A percentile compares a stretch with the other conserved stretches of the same genome.
These are phyloP conservation scores for Meyerozyma carpophila DNA, from an alignment of 1,139 yeast species.

Conservation along the genomic window DNA sequence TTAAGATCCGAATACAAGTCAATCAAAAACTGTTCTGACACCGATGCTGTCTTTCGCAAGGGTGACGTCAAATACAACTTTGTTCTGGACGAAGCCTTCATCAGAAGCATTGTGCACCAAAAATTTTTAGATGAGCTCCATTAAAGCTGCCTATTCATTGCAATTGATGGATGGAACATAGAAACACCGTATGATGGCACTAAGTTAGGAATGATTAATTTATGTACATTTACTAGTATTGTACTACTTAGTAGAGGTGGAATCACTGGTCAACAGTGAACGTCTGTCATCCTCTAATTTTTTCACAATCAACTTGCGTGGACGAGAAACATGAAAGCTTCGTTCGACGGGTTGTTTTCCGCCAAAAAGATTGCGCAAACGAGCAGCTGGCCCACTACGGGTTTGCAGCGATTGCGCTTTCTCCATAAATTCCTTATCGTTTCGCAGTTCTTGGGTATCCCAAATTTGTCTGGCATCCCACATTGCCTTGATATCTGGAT, in stretches of 20 bases:
- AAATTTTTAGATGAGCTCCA: constrained; percentile 24
- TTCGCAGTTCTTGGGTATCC: constrained; percentile 2
- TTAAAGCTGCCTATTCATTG: not conserved
- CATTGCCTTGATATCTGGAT: constrained; percentile 45
- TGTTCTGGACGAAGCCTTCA: constrained; percentile 53
- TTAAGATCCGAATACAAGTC: constrained; percentile 50
- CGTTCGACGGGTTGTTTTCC: constrained; percentile 5
- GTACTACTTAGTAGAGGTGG: constrained; percentile 2
- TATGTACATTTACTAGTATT: too few species aligned
- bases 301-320: constrained; percentile 32
- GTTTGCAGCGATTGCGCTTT: not conserved
- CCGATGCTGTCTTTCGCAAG: constrained; percentile 24
- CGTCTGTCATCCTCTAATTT: constrained; percentile 8
- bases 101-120: constrained; percentile 53
- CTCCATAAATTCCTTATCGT: not conserved
- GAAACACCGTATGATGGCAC: too few species aligned
- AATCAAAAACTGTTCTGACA: constrained; percentile 34
- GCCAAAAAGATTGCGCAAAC: not conserved
- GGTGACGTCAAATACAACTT: constrained; percentile 24
- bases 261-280: not conserved
- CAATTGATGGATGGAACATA: too few species aligned
- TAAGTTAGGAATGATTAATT: too few species aligned
- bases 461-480: constrained; percentile 41
- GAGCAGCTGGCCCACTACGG: not conserved
- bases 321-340: constrained; percentile 42